Base-by-base conservation (phyloP, 2,329 filamentous ascomycete genomes). In the Magnaporthales sp. region DNA sequence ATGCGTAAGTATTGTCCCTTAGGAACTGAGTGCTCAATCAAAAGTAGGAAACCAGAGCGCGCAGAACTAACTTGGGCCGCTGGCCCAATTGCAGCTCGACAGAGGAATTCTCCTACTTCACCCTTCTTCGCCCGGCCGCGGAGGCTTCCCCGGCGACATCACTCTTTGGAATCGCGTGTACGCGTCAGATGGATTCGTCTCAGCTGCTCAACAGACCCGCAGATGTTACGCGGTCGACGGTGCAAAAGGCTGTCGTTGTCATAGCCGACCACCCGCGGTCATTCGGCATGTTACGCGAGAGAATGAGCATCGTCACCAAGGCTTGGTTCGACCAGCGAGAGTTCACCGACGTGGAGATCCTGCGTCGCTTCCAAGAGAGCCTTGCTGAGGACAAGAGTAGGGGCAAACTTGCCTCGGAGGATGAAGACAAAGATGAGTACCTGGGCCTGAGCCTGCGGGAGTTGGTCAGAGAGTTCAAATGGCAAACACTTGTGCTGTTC, bases 61-160 rank as follows among this genome's bases (percentile, higher is more conserved):
- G 9, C 10, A 51, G 22, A 26, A 54, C 67, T 67, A 66, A 66
- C 32, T 11, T 24, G 19, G 15, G 46, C 46, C 27, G 46, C 19
- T 30, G 11, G 9, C 29, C 30, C 30, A 24, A 10, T 26, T 3
- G 60, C 73, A 95, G 91, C 67, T 89, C 91, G 26, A 90, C 90
- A 67, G 95, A 99, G 79, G 95, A 98, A 79, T 99, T 98, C 81
- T 97, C 93, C 65, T 99, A 99, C 80, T 99, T 99, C 77, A 98
- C 94, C 9, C 87, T 99, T 65, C 84, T 92, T 67, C 86, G 87
- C 31, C 87, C 89, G 62, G 83, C 83, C 66, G 83, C 79, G 69
- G 78, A 87, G 31, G 92, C 91, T 4, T 75, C 80, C 38, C 86
- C 89, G 7, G 86, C 88, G 31, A 93, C 91, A 2, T 96, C 92